Evolutionary conservation across 768 basidiomycete species (phyloP), one percentile per base, ranked within the genome.

Genomic region (Russula brevipes): DNA sequence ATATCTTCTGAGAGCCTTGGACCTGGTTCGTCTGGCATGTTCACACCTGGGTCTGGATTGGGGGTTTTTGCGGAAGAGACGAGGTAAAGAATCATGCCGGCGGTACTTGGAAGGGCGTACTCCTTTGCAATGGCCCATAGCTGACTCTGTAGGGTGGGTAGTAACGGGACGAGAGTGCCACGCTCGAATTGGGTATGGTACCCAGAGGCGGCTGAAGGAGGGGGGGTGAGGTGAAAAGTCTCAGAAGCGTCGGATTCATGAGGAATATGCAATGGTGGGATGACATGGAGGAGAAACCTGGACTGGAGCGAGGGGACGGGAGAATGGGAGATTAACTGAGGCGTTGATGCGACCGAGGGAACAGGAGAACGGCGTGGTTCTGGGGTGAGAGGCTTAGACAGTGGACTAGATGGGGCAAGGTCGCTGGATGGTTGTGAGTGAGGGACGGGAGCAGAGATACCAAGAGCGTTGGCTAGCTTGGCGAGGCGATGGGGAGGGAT

Each of bases 51-150:
- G 36, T 59, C 54, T 19, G 50, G 53, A 36, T 61, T 59, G 14
- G 68, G 63, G 47, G 61, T 61, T 50, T 61, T 68, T 52, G 75
- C 66, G 19, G 77, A 69, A 44, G 77, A 78, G 49, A 91, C 82
- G 51, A 98, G 83, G 73, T 94, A 98, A 2, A 98, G 79, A 47
- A 91, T 78, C 52, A 98, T 75, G 5, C 95, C 95, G 14, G 82
- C 75, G 0, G 90, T 91, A 68, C 88, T 92, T 1, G 95, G 95
- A 17, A 98, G 78, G 3, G 91, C 90, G 70, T 94, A 98, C 75
- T 98, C 95, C 74, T 87, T 87, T 14, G 95, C 94, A 56, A 98
- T 97, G 7, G 92, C 89, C 24, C 80, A 79, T 10, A 97, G 76
- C 72, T 97, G 95, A 0, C 86, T 82, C 46, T 91, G 87, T 1